phyloP scores from a whole-genome alignment of 805 yeast genomes.

The Blastobotrys parvus region DNA sequence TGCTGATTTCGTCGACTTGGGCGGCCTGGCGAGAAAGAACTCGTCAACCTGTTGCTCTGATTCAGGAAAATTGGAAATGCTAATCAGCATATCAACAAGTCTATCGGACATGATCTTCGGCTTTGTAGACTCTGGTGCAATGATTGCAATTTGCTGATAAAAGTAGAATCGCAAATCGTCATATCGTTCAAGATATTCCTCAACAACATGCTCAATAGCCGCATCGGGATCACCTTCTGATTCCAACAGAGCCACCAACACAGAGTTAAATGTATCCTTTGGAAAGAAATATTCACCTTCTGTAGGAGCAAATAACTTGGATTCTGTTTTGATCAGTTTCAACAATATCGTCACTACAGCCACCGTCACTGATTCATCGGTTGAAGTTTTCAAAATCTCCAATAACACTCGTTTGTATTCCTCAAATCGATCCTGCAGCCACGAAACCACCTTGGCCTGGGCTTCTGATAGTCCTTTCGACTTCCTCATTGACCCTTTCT shows the following conservation, averaged over 20 bases:
- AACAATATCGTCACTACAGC: constrained; percentile 19
- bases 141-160: constrained; percentile 41
- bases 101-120: constrained; percentile 11
- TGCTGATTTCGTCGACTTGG: constrained; percentile 15
- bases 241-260: constrained; percentile 29
- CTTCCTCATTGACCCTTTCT: constrained; percentile 33
- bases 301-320: constrained; percentile 46
- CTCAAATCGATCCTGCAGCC: constrained; percentile 56
- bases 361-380: constrained; percentile 9
- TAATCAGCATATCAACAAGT: constrained; percentile 15
- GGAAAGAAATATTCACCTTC: constrained; percentile 57
- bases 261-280: constrained; percentile 38
- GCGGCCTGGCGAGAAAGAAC: constrained; percentile 16
- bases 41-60: constrained; percentile 16
- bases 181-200: constrained; percentile 45
- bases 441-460: constrained; percentile 42
- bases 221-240: constrained; percentile 29
- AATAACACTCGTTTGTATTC: constrained; percentile 41
- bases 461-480: constrained; percentile 33
- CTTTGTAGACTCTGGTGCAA: constrained; percentile 10
- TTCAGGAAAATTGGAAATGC: constrained; percentile 17
- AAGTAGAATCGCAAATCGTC: constrained; percentile 79
- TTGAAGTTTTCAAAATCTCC: constrained; percentile 29
- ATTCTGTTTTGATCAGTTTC: constrained; percentile 39
- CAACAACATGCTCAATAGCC: constrained; percentile 44